These are phyloP conservation scores for Bacidia rubella DNA, from an alignment of 495 filamentous ascomycete species.

Conservation along the genomic window DNA sequence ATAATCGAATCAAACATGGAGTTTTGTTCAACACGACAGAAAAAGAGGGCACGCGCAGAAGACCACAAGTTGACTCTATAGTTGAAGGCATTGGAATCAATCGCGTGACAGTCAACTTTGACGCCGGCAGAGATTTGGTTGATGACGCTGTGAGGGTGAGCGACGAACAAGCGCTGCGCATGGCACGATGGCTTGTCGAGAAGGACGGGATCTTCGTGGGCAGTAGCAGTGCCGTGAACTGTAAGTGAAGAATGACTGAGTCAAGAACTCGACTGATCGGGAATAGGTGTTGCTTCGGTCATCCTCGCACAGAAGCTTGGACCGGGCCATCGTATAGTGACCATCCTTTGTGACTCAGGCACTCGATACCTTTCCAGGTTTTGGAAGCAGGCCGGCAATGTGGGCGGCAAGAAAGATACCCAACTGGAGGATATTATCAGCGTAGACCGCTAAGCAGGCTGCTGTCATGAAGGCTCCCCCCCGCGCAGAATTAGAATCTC, in stretches of 20 bases:
- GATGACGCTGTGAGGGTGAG: constrained; percentile 83
- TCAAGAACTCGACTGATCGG: neutral
- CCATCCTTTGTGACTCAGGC: constrained; percentile 82
- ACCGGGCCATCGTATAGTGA: constrained; percentile 71
- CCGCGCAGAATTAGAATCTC: neutral
- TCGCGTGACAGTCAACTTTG: constrained; percentile 80
- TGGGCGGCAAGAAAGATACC: constrained; percentile 43
- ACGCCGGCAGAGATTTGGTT: constrained; percentile 67
- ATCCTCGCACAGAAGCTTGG: constrained; percentile 63
- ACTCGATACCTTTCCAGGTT: constrained; percentile 87
- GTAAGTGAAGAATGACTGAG: constrained; percentile 31
- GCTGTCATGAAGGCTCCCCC: neutral
- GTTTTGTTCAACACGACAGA: constrained; percentile 92
- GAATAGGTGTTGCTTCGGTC: constrained; percentile 66
- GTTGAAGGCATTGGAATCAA: constrained; percentile 96
- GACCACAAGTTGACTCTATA: constrained; percentile 88
- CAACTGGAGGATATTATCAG: constrained; percentile 38
- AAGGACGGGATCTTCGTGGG: constrained; percentile 91
- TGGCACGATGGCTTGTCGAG: constrained; percentile 93
- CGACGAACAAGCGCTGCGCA: constrained; percentile 81
- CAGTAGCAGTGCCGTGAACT: constrained; percentile 91
- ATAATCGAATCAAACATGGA: constrained; percentile 77
- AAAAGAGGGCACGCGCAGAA: constrained; percentile 72
- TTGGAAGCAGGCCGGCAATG: constrained; percentile 68
- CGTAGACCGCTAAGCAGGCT: neutral